Evolutionary conservation across 331 rosid species (phyloP).

Genomic region (Quercus tomentella): DNA sequence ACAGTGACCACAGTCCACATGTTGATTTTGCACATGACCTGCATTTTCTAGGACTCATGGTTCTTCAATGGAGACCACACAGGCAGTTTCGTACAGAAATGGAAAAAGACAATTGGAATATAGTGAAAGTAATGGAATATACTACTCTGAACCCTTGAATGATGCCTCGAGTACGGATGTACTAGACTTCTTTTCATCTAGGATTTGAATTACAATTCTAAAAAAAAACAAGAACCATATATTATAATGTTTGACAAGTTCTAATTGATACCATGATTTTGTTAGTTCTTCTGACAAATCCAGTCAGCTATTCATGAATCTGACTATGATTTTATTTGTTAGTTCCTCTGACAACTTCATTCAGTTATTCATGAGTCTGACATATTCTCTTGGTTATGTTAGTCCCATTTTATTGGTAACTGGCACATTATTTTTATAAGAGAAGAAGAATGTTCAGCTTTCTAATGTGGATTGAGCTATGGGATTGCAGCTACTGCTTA

Average conservation of each 20-base stretch:
- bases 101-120: no score
- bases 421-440: not conserved
- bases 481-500: conserved; percentile 2
- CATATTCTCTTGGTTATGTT: not conserved
- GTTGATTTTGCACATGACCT: not conserved
- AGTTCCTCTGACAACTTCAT: not conserved
- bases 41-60: not conserved
- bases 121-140: no score
- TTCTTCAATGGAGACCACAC: not conserved
- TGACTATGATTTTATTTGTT: not conserved
- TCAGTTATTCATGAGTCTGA: not conserved
- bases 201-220: no score
- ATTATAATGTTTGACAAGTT: no score
- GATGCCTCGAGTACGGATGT: no score
- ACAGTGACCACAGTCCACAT: not conserved
- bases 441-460: not conserved
- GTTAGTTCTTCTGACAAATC: no score
- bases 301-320: no score
- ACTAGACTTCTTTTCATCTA: no score
- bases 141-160: no score
- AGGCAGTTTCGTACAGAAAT: no score
- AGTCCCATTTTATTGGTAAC: not conserved
- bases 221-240: no score
- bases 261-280: no score
- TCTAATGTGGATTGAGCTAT: not conserved